Evolutionary conservation across 2,329 filamentous ascomycete genomes (phyloP), one percentile per base, ranked within the genome.

Genomic region (Fusarium decemcellulare): DNA sequence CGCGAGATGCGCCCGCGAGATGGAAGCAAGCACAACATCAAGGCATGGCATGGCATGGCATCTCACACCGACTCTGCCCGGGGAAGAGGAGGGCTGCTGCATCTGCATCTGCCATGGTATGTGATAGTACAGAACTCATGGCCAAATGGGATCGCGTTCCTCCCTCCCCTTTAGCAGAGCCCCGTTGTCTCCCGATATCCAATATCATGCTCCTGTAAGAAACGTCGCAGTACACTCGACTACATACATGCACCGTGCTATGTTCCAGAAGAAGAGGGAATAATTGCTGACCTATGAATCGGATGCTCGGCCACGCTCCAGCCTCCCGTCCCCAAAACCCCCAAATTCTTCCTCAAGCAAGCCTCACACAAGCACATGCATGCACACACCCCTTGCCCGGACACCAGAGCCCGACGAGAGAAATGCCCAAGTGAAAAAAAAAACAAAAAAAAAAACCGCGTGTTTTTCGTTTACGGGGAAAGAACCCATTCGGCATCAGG

Each of bases 131-230:
- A 40, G 32, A 64, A 46, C 18, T 15, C 34, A 12, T 14, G 42
- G 61, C 9, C 65, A 58, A 68, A 67, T 70, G 69, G 66, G 66
- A 70, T 55, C 18, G 15, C 37, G 15, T 65, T 32, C 56, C 51
- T 30, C 34, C 46, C n/a, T 32, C 27, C 12, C 27, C 30, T 29
- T 34, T 34, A 36, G 51, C 65, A 55, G 37, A 68, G 55, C 61
- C 51, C 65, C 27, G 29, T 5, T 34, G 51, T 67, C 54, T 43
- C 53, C 43, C 65, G 63, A 63, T 68, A 63, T 68, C 50, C 54
- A 40, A 43, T 43, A 44, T 50, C 37, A 63, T 55, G 36, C 60
- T 54, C 54, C 47, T 23, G 23, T 23, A 23, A 23, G 40, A 42
- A 42, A 42, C 40, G 40, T 42, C 2, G 40, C 40, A 16, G n/a